Conservation (phyloP, 108 stramenopile genomes). For the Parietichytrium sp. region DNA sequence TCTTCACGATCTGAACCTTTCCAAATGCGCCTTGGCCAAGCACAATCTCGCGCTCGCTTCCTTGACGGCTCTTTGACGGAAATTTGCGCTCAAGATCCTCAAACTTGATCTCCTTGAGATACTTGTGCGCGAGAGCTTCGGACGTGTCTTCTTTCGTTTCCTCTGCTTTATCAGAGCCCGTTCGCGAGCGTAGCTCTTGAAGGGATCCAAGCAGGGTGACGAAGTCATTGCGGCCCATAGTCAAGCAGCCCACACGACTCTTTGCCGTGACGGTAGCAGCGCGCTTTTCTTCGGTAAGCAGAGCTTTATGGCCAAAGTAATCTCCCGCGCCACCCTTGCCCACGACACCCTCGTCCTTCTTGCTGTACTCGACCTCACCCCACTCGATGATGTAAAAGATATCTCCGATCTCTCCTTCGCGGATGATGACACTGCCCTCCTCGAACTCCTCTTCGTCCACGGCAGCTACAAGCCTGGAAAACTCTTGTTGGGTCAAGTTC, state of each 20-base stretch:
- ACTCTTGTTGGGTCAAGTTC: background rate
- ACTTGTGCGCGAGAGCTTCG: background rate
- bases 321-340: background rate
- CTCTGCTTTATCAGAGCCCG: background rate
- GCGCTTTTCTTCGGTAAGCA: conserved; percentile 45
- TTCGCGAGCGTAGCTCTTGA: background rate
- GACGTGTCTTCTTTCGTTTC: background rate
- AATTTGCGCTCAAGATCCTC: conserved; percentile 27
- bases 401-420: conserved; percentile 76
- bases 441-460: conserved; percentile 53
- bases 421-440: conserved; percentile 71
- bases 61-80: background rate
- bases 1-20: background rate
- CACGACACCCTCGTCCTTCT: conserved; percentile 15
- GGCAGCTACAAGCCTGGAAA: conserved; percentile 31
- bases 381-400: conserved; percentile 78
- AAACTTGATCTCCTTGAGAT: background rate
- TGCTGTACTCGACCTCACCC: conserved; percentile 44
- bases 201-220: conserved; percentile 17
- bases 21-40: conserved; percentile 48
- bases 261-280: conserved; percentile 43
- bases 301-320: conserved; percentile 45
- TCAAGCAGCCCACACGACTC: background rate
- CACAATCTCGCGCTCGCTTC: conserved; percentile 9
- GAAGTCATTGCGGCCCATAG: conserved; percentile 44